These are phyloP conservation scores for Aspergillus sp. DNA, from an alignment of 2,329 filamentous ascomycete genomes.

Conservation along the genomic window DNA sequence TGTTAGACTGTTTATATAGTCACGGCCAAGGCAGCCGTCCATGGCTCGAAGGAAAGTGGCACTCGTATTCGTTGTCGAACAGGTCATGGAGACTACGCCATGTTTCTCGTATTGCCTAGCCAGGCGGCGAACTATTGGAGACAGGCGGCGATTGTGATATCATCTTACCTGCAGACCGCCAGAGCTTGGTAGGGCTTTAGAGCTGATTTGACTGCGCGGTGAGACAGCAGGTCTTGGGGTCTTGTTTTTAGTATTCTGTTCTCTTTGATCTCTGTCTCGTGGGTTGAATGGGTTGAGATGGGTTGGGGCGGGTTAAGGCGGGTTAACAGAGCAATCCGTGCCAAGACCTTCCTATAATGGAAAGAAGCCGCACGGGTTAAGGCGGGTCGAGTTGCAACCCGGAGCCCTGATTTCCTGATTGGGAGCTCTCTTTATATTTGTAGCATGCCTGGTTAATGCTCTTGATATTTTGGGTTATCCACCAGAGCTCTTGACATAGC, in stretches of 20 bases:
- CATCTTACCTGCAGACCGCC: neutral
- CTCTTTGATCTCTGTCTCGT: neutral
- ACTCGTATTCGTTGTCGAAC: neutral
- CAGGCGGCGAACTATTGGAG: neutral
- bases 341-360: no score
- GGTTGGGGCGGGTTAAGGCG: no score
- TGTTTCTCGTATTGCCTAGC: neutral
- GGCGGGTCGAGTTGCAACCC: no score
- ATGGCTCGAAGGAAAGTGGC: neutral
- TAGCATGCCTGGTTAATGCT: no score
- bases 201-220: neutral
- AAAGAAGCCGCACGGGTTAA: no score
- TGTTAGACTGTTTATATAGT: neutral
- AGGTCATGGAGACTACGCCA: neutral
- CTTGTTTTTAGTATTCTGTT: neutral
- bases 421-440: no score
- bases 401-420: no score
- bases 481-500: no score
- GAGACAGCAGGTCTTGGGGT: neutral
- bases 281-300: no score
- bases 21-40: neutral
- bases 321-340: no score
- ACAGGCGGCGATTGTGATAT: neutral
- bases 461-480: no score
- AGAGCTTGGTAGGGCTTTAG: neutral